phyloP scores from a whole-genome alignment of 1,284 basidiomycete genomes.

The Tremellales sp. region DNA sequence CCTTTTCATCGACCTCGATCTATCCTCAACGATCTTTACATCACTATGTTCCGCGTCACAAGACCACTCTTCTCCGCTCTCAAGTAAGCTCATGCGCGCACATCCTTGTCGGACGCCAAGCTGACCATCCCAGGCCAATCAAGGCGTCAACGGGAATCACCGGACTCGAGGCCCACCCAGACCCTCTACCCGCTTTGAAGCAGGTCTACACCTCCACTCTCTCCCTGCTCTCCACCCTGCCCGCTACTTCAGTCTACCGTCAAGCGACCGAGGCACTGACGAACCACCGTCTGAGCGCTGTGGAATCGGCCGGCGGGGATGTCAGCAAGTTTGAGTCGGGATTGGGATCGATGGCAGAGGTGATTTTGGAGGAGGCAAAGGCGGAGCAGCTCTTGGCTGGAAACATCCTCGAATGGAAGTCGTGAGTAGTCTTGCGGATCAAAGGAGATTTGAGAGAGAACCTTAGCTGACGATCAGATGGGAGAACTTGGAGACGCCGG shows the following conservation, averaged over 20 bases:
- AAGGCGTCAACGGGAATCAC: slow-evolving; percentile 77
- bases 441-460: neutral
- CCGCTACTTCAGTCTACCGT: slow-evolving; percentile 78
- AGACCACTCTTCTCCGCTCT: slow-evolving; percentile 58
- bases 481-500: slow-evolving; percentile 38
- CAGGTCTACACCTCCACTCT: slow-evolving; percentile 78
- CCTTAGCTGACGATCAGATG: slow-evolving; percentile 28
- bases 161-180: slow-evolving; percentile 51
- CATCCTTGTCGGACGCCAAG: neutral
- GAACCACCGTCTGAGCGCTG: slow-evolving; percentile 70
- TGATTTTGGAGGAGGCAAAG: slow-evolving; percentile 67
- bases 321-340: slow-evolving; percentile 65
- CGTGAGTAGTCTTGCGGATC: slow-evolving; percentile 69
- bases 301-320: slow-evolving; percentile 65
- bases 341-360: slow-evolving; percentile 48
- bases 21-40: neutral
- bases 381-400: slow-evolving; percentile 73
- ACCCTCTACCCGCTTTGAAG: slow-evolving; percentile 73
- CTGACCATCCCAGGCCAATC: slow-evolving; percentile 40
- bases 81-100: slow-evolving; percentile 22
- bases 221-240: slow-evolving; percentile 63
- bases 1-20: neutral
- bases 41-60: slow-evolving; percentile 69
- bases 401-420: slow-evolving; percentile 93
- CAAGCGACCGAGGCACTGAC: slow-evolving; percentile 85